phyloP scores from a whole-genome alignment of 768 basidiomycete genomes.

The Lactarius deliciosus region DNA sequence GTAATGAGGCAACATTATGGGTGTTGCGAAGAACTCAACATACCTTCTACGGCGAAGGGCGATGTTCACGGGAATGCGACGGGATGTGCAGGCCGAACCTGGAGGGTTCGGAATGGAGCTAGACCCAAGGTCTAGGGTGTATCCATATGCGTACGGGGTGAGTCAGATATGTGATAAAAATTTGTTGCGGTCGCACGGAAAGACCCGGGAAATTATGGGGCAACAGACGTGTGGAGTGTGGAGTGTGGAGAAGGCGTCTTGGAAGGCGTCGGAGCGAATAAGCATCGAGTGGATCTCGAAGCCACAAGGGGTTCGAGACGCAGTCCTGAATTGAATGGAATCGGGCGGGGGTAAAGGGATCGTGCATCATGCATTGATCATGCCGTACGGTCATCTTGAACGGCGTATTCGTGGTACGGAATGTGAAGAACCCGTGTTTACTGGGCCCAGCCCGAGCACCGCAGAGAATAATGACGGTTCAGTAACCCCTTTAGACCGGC shows the following conservation, averaged over 20 bases:
- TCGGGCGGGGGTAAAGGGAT: no score
- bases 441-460: neutral
- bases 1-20: neutral
- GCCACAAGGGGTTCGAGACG: neutral
- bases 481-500: neutral
- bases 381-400: neutral
- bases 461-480: neutral
- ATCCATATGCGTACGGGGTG: neutral
- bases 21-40: neutral
- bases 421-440: neutral
- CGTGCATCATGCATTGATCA: neutral
- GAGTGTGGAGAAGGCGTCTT: neutral
- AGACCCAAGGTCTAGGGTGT: neutral
- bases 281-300: neutral
- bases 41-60: neutral
- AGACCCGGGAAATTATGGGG: neutral
- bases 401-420: neutral
- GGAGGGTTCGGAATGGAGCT: neutral
- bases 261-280: neutral
- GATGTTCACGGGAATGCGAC: neutral
- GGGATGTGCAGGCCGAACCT: neutral
- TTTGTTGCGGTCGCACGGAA: neutral
- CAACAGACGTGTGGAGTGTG: neutral
- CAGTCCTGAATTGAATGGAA: neutral
- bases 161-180: neutral